Evolutionary conservation across 2,329 filamentous ascomycete genomes (phyloP).

Genomic region (Cladosporium oxysporum): DNA sequence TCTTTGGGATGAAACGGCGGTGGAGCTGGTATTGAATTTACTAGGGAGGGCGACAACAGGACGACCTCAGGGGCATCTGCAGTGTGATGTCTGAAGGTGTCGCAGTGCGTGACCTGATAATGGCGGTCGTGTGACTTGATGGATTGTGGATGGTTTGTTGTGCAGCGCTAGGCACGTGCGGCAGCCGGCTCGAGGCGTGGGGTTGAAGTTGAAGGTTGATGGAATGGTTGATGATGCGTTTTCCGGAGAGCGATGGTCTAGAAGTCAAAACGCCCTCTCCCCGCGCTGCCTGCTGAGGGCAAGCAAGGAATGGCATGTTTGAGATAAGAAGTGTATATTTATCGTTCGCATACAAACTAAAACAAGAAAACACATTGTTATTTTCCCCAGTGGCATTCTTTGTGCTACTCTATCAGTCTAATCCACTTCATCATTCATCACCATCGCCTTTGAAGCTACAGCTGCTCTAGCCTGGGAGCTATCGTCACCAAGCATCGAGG

Average conservation of each 20-base stretch:
- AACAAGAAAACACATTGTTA: neutral
- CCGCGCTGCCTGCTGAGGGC: conserved; percentile 2
- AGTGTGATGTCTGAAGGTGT: neutral
- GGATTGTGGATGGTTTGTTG: neutral
- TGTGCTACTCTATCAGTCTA: neutral
- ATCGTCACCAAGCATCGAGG: neutral
- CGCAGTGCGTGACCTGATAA: neutral
- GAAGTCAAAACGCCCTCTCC: conserved; percentile 5
- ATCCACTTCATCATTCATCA: neutral
- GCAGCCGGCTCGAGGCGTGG: neutral
- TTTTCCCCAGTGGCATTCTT: neutral
- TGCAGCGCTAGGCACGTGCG: neutral
- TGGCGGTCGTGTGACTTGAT: conserved; percentile 3
- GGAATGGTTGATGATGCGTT: neutral
- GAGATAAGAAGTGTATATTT: neutral
- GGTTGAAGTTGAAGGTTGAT: neutral
- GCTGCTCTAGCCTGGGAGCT: neutral
- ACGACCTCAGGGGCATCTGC: neutral
- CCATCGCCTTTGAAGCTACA: neutral
- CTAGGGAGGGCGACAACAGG: neutral
- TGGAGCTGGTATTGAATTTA: neutral
- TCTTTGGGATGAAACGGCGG: neutral
- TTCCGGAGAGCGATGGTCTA: neutral
- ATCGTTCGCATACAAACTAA: neutral
- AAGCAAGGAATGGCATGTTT: conserved; percentile 10